Base-by-base conservation (phyloP, 2,329 filamentous ascomycete genomes). In the Endothia cerciana region DNA sequence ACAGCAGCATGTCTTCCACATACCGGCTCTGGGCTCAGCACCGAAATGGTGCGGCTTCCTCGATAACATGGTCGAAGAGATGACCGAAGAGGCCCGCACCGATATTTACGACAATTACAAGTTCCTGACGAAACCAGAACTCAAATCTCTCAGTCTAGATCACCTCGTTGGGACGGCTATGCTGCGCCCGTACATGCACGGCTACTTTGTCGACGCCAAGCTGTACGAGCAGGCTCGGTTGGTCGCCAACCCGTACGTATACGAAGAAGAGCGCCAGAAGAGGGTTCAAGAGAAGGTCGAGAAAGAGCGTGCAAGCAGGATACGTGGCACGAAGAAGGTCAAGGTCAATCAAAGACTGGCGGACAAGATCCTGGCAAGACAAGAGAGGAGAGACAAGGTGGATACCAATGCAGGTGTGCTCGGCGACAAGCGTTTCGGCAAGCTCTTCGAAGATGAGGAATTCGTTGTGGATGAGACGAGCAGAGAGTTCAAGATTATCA, bases 71-170 rank as follows among this genome's bases (percentile, higher is more conserved):
- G 95, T 98, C 11, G 95, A 99, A 80, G 96, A 99, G 78, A 97
- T 99, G 93, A 94, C 94, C 10, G 94, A 98, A 75, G 88, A 90
- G 74, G 82, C 85, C 38, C 85, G 83, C 67, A 90, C 90, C 38
- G 90, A 95, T 72, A 92, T 95, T 11, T 99, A 99, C 82, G 95
- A 99, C 79, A 98, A 99, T 79, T 98, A 94, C 87, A 99, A 98
- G 80, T 99, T 99, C 86, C 83, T 99, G 74, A 97, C 94, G 1
- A 78, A 93, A 68, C 88, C 92, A 53, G 94, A 99, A 77, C 84
- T 99, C 62, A 91, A 91, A 72, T 87, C 90, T 43, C 86, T 99
- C 70, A 96, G 92, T 75, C 79, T 99, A 74, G 90, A 92, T 62
- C 94, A 98, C 75, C 83, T 99, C 58, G 86, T 99, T 65, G 94